Conservation (phyloP, 352 stramenopile genomes). For the Phytophthora aleatoria region DNA sequence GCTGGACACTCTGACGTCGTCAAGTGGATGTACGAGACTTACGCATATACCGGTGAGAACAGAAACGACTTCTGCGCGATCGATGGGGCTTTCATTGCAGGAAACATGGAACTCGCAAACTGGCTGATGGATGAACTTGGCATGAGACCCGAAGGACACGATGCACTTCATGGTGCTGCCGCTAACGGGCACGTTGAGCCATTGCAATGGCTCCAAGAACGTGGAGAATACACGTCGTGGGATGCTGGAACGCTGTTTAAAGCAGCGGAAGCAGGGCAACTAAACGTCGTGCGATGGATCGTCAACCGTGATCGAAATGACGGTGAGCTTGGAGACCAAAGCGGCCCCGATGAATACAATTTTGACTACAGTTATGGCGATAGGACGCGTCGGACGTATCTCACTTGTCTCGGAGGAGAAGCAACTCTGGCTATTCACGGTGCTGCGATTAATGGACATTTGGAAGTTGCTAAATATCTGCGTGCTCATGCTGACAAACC, state of each 20-base stretch:
- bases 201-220: slow-evolving; percentile 15
- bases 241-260: slow-evolving; percentile 10
- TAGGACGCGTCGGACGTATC: slow-evolving; percentile 1
- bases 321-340: neutral
- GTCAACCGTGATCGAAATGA: slow-evolving; percentile 14
- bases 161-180: slow-evolving; percentile 2
- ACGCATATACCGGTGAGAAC: neutral
- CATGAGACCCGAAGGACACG: neutral
- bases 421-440: slow-evolving; percentile 23
- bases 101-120: slow-evolving; percentile 12
- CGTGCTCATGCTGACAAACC: slow-evolving; percentile 6
- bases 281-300: slow-evolving; percentile 17
- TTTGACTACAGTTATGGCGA: slow-evolving; percentile 1
- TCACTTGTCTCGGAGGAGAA: slow-evolving; percentile 14
- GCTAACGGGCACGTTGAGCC: slow-evolving; percentile 7
- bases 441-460: slow-evolving; percentile 19
- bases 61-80: slow-evolving; percentile 6
- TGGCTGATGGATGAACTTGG: slow-evolving; percentile 8
- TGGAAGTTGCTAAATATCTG: slow-evolving; percentile 26
- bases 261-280: slow-evolving; percentile 17
- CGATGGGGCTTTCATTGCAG: slow-evolving; percentile 1
- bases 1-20: slow-evolving; percentile 2
- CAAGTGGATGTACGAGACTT: slow-evolving; percentile 9
- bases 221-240: neutral
- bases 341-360: slow-evolving; percentile 6